Evolutionary conservation across 768 basidiomycete species (phyloP), one percentile per base, ranked within the genome.

Genomic region (Xanthoconium purpureum): DNA sequence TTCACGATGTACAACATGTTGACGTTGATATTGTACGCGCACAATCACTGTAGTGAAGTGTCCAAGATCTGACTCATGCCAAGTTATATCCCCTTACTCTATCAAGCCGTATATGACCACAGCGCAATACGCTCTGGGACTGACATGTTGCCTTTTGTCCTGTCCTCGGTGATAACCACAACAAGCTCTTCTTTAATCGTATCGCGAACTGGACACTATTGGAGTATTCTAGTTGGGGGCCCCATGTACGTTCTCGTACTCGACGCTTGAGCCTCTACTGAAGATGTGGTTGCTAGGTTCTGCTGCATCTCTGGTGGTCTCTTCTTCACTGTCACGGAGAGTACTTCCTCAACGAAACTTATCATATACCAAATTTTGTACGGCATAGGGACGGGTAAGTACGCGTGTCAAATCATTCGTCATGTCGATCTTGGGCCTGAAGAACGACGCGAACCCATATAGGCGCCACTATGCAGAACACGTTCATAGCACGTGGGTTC

Each of bases 61-160:
- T 38, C 33, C 4, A 43, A n/a, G n/a, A n/a, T 32, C 52, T 56
- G 24, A 55, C 15, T 9, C 5, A 10, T 12, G 14, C 18, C 35
- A 48, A 61, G 60, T 38, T 64, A 64, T 37, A 51, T 66, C 32
- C 64, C 63, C 7, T 43, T 66, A 20, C 46, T 64, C 29, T 66
- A 60, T 52, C 60, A 66, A 58, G 64, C 57, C 14, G 60, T 60
- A 2, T 61, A 56, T 14, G 39, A 42, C n/a, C 63, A 62, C 52
- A 64, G 54, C 38, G 33, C 64, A 6, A 54, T 60, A 47, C 59
- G 38, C 18, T 66, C 66, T 17, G 66, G 63, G 13, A 52, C 66
- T 10, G 60, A 66, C 47, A 56, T 66, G 44, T 50, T 66, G 14
- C 65, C 66, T 8, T 64, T 61, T 47, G 20, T 67, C 18, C 37